phyloP scores from a whole-genome alignment of 345 rosid species.

The Salix purpurea region DNA sequence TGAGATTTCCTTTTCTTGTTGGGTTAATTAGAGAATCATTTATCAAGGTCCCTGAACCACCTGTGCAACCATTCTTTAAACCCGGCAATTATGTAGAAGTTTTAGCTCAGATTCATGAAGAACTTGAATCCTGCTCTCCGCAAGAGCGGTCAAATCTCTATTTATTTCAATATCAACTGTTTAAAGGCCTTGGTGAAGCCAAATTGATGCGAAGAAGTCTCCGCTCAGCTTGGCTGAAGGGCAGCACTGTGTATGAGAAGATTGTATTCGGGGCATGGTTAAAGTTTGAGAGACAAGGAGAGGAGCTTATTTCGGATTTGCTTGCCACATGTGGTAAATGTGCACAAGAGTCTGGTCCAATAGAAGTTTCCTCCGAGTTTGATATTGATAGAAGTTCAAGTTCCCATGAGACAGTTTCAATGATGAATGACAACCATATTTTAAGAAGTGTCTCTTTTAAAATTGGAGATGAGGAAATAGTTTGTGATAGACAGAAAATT shows the following conservation, averaged over 20 bases:
- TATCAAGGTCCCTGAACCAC: conserved; percentile 88
- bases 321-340: conserved; percentile 76
- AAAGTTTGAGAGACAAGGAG: conserved; percentile 82
- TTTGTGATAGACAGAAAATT: conserved; percentile 74
- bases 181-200: conserved; percentile 87
- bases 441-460: conserved; percentile 52
- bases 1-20: conserved; percentile 10
- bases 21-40: conserved; percentile 66
- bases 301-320: conserved; percentile 77
- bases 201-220: conserved; percentile 86
- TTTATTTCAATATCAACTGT: conserved; percentile 76
- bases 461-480: conserved; percentile 69
- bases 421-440: conserved; percentile 26
- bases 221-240: conserved; percentile 84
- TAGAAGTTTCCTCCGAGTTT: conserved; percentile 62
- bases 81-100: conserved; percentile 95
- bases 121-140: conserved; percentile 72
- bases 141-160: conserved; percentile 67
- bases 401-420: conserved; percentile 30
- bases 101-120: conserved; percentile 93
- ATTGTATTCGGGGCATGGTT: conserved; percentile 90
- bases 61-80: conserved; percentile 65
- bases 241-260: conserved; percentile 78
- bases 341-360: conserved; percentile 57
- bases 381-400: conserved; percentile 29